Evolutionary conservation across 495 filamentous ascomycete genomes (phyloP), one percentile per base, ranked within the genome.

Genomic region (Daldinia grandis): DNA sequence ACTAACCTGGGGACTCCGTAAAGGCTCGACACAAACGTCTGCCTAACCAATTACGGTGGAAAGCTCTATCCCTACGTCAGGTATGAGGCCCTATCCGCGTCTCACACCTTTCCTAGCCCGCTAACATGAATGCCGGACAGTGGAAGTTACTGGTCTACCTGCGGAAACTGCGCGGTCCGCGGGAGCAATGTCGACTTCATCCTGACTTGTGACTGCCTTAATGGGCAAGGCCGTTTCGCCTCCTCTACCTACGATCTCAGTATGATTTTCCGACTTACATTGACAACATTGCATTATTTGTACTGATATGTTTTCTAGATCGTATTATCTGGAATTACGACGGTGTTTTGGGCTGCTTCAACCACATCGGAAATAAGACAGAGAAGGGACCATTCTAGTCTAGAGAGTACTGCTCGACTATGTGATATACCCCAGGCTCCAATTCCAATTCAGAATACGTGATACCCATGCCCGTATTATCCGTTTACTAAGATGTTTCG

Each of bases 321-420:
- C 60, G 44, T 19, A 15, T 79, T 35, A 51, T 79, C 49, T 77
- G 66, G 58, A 76, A 79, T 55, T 65, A 71, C 33, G 61, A 77
- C 38, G 77, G 77, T 30, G 38, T 40, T 49, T 47, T 79, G 55
- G 75, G 73, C 5, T 79, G 77, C 67, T 76, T 76, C 51, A 58
- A 66, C 33, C 59, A 70, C 28, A 47, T 67, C 53, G 77, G 75
- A n/a, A 79, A 77, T 60, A 76, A 69, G 66, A 76, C 77, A 53
- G 67, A 69, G 30, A 66, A 38, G 14, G 75, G 72, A 1, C 75
- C 75, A 38, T 77, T 77, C 27, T 71, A 61, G 25, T 19, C 35
- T n/a, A n/a, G 30, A n/a, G 30, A 44, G 33, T 25, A 19, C 6
- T n/a, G 21, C 14, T 49, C 42, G 6, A 54, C 14, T 15, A 31